A percentile compares a stretch with the other conserved stretches of the same genome.
phyloP scores from a whole-genome alignment of 139 green algal genomes.

The Chlamydomonas asymmetrica region DNA sequence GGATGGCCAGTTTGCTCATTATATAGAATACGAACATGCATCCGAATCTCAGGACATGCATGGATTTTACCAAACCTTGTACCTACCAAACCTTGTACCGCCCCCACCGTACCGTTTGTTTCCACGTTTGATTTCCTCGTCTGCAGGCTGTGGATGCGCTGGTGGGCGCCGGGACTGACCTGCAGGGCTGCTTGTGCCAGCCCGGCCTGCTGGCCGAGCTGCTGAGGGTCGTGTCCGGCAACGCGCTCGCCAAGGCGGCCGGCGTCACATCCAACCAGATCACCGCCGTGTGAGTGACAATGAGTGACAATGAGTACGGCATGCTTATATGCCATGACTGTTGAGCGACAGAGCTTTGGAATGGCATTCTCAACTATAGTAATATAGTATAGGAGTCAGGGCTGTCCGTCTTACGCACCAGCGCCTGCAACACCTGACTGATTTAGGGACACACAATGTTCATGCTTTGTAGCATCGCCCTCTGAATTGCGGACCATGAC shows the following conservation, averaged over 20 bases:
- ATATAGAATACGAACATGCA: too few relatives aligned
- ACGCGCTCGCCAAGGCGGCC: constrained; percentile 8
- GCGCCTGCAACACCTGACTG: neutral
- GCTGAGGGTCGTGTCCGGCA: neutral
- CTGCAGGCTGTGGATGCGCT: too few relatives aligned
- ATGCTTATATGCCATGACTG: neutral
- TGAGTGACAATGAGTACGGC: neutral
- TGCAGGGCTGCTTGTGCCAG: constrained; percentile 30
- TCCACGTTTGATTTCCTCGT: neutral
- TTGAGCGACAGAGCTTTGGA: neutral
- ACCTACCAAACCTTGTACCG: neutral
- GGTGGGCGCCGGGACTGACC: too few relatives aligned
- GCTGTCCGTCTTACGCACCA: neutral
- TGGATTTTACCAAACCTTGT: neutral
- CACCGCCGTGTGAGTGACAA: constrained; percentile 1
- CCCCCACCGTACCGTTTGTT: constrained; percentile 1
- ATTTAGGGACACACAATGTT: neutral
- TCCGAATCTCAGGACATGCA: neutral
- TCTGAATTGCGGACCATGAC: too few relatives aligned
- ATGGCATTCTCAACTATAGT: neutral
- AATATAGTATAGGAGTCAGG: neutral
- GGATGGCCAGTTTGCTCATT: too few relatives aligned
- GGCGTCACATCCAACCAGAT: constrained; percentile 3
- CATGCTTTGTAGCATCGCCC: neutral
- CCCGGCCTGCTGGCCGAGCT: constrained; percentile 15